phyloP scores from a whole-genome alignment of 1,284 basidiomycete species.

The Microbotryum saponariae region DNA sequence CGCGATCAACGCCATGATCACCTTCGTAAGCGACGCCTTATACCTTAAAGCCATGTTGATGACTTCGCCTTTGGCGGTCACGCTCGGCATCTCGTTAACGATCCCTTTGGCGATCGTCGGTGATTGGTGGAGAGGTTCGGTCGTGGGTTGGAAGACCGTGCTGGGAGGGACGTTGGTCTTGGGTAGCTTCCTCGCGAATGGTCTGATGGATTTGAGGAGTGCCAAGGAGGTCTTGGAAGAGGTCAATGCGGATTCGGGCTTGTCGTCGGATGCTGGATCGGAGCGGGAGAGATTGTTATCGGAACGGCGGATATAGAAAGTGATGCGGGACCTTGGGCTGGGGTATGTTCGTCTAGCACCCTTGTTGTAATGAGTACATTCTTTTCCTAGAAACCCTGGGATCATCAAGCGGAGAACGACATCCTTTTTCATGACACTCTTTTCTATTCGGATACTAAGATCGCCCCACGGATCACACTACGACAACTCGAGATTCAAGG shows the following conservation, averaged over 20 bases:
- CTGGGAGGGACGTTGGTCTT: constrained; percentile 26
- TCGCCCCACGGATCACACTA: no score
- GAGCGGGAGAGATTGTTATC: no score
- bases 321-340: no score
- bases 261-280: no score
- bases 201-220: constrained; percentile 22
- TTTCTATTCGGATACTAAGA: no score
- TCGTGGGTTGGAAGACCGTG: constrained; percentile 18
- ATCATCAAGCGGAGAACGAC: no score
- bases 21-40: constrained; percentile 37
- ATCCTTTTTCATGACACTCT: no score
- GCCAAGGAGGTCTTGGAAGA: constrained; percentile 12
- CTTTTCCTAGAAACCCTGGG: no score
- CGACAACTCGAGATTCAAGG: no score
- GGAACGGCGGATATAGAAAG: no score
- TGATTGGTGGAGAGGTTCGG: constrained; percentile 58
- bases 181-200: constrained; percentile 26
- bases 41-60: constrained; percentile 74
- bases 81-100: constrained; percentile 87
- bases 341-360: no score
- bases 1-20: constrained; percentile 54
- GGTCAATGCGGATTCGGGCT: background rate
- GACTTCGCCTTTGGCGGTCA: constrained; percentile 79
- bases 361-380: no score
- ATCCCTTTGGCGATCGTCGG: constrained; percentile 81